Percentiles rank a stretch among this genome's conserved stretches.
Evolutionary conservation across 2,329 filamentous ascomycete genomes (phyloP).

Genomic region (Gaeumannomyces tritici): DNA sequence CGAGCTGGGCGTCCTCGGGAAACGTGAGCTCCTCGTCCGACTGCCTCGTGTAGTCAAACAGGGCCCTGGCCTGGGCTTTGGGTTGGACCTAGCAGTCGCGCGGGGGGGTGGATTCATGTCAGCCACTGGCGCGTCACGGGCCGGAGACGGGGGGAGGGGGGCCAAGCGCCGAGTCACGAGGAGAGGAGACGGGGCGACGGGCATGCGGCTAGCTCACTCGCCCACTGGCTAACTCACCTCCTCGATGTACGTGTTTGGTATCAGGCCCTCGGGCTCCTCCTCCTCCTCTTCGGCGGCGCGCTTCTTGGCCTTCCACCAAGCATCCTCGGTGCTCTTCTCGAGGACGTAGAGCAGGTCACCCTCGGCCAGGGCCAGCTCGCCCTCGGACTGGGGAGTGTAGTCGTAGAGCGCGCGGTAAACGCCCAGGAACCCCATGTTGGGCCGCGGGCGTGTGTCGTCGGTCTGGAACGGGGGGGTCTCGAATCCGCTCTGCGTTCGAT

Average conservation of each 20-base stretch:
- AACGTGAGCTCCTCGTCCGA: conserved; percentile 98
- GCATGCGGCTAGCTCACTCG: neutral
- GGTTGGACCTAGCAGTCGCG: conserved; percentile 40
- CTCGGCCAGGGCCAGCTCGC: conserved; percentile 13
- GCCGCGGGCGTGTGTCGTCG: neutral
- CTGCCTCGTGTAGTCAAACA: conserved; percentile 96
- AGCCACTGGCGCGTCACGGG: neutral
- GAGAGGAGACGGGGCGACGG: no score
- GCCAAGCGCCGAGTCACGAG: no score
- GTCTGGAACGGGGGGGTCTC: neutral
- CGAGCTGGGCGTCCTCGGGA: conserved; percentile 71
- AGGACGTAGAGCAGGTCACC: conserved; percentile 14
- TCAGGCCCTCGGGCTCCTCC: conserved; percentile 80
- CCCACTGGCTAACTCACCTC: conserved; percentile 55
- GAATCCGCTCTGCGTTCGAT: neutral
- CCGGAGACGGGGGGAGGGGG: neutral
- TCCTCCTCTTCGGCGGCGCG: conserved; percentile 75
- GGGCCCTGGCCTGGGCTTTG: conserved; percentile 62
- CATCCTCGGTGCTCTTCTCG: conserved; percentile 58
- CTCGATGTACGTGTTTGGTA: conserved; percentile 93
- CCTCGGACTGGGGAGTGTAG: conserved; percentile 15
- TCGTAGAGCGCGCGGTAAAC: conserved; percentile 15
- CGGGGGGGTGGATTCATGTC: conserved; percentile 5
- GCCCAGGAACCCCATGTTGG: conserved; percentile 13
- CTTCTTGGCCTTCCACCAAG: conserved; percentile 98